A percentile compares a stretch with the other conserved stretches of the same genome.
Conservation (phyloP, 129 eudicot genomes). For the Dittrichia graveolens region DNA sequence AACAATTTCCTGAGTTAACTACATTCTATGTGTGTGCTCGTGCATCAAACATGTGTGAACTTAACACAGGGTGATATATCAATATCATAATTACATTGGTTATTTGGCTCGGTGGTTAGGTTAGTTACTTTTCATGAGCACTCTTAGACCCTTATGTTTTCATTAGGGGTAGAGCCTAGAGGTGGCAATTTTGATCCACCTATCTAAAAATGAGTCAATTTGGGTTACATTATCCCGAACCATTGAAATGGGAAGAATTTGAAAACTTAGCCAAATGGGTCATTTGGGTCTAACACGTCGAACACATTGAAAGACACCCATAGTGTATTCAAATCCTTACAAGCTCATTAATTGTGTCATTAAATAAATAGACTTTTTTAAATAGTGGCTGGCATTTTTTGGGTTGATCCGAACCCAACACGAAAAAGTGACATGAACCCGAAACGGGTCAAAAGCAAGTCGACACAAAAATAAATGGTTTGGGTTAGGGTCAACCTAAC, state of each 20-base stretch:
- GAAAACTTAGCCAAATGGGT: background rate
- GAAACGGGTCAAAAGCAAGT: too few species aligned
- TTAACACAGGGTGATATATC: background rate
- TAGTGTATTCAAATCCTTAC: background rate
- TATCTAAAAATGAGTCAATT: background rate
- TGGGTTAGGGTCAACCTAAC: too few species aligned
- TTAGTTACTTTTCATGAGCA: background rate
- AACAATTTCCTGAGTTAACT: background rate
- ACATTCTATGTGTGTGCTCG: background rate
- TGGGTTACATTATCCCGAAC: background rate
- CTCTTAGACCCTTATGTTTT: slow-evolving; percentile 12
- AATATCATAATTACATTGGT: background rate
- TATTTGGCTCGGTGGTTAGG: slow-evolving; percentile 1
- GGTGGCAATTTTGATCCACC: slow-evolving; percentile 10
- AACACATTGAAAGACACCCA: background rate
- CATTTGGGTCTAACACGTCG: background rate
- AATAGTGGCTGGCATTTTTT: background rate
- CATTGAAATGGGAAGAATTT: background rate
- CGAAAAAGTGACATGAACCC: too few species aligned
- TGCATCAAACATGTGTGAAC: background rate
- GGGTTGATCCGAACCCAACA: too few species aligned
- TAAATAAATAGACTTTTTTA: background rate
- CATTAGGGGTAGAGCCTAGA: background rate
- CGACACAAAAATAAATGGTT: too few species aligned
- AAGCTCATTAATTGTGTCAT: background rate